phyloP scores from a whole-genome alignment of 2,329 filamentous ascomycete genomes.

The Clonostachys chloroleuca region DNA sequence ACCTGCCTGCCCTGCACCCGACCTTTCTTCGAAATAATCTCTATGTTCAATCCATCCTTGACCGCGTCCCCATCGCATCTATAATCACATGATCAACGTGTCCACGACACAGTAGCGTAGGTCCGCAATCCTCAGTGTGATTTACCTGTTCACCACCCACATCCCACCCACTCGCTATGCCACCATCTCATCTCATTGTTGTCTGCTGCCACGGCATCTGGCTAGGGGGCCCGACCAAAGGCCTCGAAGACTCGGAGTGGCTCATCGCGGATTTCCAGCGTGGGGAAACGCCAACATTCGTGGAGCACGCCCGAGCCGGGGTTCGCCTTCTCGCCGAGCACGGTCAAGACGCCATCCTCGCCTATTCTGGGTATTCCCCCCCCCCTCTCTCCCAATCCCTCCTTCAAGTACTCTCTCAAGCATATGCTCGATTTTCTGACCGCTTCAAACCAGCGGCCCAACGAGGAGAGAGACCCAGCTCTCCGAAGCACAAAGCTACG shows the following conservation, averaged over 20 bases:
- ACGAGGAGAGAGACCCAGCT: conserved; percentile 53
- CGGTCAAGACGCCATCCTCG: conserved; percentile 41
- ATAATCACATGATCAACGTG: too few relatives aligned
- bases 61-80: too few relatives aligned
- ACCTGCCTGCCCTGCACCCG: too few relatives aligned
- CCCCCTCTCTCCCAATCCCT: neutral
- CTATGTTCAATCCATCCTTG: too few relatives aligned
- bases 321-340: conserved; percentile 45
- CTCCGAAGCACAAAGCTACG: conserved; percentile 62
- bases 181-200: conserved; percentile 58
- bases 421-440: neutral
- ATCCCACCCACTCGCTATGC: conserved; percentile 2
- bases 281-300: conserved; percentile 75
- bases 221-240: conserved; percentile 49
- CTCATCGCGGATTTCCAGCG: conserved; percentile 73
- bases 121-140: too few relatives aligned
- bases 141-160: neutral
- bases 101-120: too few relatives aligned
- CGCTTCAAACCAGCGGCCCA: conserved; percentile 44
- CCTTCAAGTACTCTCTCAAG: neutral
- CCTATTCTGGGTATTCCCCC: conserved; percentile 64
- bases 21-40: too few relatives aligned
- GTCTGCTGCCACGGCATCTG: conserved; percentile 86
- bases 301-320: conserved; percentile 68
- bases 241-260: conserved; percentile 58